phyloP scores from a whole-genome alignment of 2,329 filamentous ascomycete genomes.

The Hyphodiscus sp. region DNA sequence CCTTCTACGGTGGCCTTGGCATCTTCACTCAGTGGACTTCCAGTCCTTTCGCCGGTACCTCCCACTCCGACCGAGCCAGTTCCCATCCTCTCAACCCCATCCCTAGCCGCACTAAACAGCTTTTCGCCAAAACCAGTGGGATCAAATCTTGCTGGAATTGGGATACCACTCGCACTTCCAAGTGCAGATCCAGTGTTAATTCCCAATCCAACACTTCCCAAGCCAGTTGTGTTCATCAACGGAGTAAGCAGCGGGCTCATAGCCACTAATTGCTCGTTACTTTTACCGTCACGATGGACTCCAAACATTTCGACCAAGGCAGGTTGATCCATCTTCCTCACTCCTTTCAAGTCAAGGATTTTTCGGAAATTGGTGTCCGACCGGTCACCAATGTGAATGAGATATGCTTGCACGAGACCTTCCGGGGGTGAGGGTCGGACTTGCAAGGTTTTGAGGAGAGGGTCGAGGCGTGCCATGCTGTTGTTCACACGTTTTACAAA shows the following conservation, averaged over 20 bases:
- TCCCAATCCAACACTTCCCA: slow-evolving; percentile 38
- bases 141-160: slow-evolving; percentile 61
- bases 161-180: slow-evolving; percentile 28
- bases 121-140: slow-evolving; percentile 78
- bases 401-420: slow-evolving; percentile 91
- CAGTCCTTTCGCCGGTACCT: slow-evolving; percentile 15
- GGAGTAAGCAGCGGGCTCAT: slow-evolving; percentile 66
- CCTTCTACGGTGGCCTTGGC: slow-evolving; percentile 76
- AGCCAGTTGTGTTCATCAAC: slow-evolving; percentile 45
- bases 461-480: slow-evolving; percentile 81
- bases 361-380: slow-evolving; percentile 95
- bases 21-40: slow-evolving; percentile 32
- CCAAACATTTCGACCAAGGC: slow-evolving; percentile 80
- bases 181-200: slow-evolving; percentile 40
- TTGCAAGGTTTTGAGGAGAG: slow-evolving; percentile 92
- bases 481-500: slow-evolving; percentile 84
- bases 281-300: slow-evolving; percentile 69
- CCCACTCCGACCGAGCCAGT: slow-evolving; percentile 11
- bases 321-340: slow-evolving; percentile 75
- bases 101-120: slow-evolving; percentile 78
- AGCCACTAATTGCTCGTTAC: slow-evolving; percentile 61
- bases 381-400: slow-evolving; percentile 92
- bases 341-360: slow-evolving; percentile 90
- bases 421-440: slow-evolving; percentile 87
- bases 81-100: slow-evolving; percentile 73